phyloP scores from a whole-genome alignment of 768 basidiomycete species.

The Leccinellum albellum region DNA sequence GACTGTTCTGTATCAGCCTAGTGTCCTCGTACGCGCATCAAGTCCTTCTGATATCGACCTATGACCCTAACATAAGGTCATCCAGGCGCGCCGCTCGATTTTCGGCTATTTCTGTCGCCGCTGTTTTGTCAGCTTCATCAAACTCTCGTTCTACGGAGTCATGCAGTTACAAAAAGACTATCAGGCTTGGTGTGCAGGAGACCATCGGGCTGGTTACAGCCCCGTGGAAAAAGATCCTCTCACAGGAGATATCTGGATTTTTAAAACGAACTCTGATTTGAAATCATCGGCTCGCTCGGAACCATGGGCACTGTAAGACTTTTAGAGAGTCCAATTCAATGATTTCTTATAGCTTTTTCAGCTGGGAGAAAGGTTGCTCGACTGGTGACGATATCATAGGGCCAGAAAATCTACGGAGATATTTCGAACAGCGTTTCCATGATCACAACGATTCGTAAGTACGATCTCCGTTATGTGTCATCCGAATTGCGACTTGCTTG shows the following conservation, averaged over 20 bases:
- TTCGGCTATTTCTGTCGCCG: conserved; percentile 82
- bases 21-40: conserved; percentile 21
- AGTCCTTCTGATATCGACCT: conserved; percentile 7
- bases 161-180: conserved; percentile 65
- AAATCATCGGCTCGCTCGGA: conserved; percentile 62
- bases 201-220: conserved; percentile 46
- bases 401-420: conserved; percentile 66
- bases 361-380: conserved; percentile 63
- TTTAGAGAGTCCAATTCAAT: background rate
- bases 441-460: conserved; percentile 77
- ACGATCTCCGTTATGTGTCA: background rate
- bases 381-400: conserved; percentile 69
- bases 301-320: conserved; percentile 53
- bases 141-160: conserved; percentile 73
- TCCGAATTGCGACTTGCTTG: background rate
- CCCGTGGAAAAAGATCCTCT: conserved; percentile 50
- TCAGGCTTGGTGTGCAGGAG: conserved; percentile 55
- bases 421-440: conserved; percentile 85
- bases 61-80: background rate
- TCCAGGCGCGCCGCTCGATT: conserved; percentile 66
- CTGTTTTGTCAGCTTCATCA: conserved; percentile 69
- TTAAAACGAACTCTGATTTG: conserved; percentile 62
- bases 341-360: conserved; percentile 24
- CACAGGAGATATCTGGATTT: conserved; percentile 46
- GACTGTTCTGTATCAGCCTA: conserved; percentile 16